Conservation (phyloP, 495 filamentous ascomycete species). For the Bacidia gigantensis region DNA sequence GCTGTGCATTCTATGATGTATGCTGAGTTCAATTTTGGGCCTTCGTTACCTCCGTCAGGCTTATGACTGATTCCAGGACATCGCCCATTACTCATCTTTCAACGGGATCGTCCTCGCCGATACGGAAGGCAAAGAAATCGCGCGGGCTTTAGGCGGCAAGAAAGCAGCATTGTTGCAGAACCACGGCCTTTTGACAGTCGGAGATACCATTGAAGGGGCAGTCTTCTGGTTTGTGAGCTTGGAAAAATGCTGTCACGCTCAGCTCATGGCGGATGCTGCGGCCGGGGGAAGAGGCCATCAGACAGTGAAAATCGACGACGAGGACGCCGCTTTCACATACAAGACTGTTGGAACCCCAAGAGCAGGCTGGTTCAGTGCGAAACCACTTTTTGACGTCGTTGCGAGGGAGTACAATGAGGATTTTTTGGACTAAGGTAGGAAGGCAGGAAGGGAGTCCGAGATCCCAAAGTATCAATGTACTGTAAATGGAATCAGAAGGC, state of each 20-base stretch:
- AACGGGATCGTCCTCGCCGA: conserved; percentile 59
- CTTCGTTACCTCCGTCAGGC: no score
- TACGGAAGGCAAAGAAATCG: conserved; percentile 58
- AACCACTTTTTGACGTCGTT: conserved; percentile 62
- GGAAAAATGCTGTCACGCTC: conserved; percentile 64
- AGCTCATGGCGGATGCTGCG: conserved; percentile 64
- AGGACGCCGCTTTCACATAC: conserved; percentile 54
- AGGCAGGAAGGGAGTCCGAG: not conserved
- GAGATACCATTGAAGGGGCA: conserved; percentile 40
- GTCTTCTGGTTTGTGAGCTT: conserved; percentile 66
- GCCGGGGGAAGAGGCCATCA: conserved; percentile 47
- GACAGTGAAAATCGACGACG: conserved; percentile 53
- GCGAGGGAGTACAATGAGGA: conserved; percentile 48
- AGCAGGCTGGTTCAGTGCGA: conserved; percentile 59
- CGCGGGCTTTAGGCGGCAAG: conserved; percentile 44
- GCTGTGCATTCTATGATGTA: conserved; percentile 50
- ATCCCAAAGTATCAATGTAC: no score
- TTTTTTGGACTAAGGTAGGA: conserved; percentile 33
- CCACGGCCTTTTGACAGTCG: conserved; percentile 48
- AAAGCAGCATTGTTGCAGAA: conserved; percentile 63
- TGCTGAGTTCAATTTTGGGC: no score
- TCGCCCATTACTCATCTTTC: conserved; percentile 50
- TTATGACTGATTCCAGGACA: conserved; percentile 32
- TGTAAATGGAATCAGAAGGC: no score
- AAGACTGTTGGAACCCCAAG: conserved; percentile 46